A percentile compares a stretch with the other conserved stretches of the same genome.
These are phyloP conservation scores for Colletotrichum sp. DNA, from an alignment of 2,329 filamentous ascomycete genomes.

Conservation along the genomic window DNA sequence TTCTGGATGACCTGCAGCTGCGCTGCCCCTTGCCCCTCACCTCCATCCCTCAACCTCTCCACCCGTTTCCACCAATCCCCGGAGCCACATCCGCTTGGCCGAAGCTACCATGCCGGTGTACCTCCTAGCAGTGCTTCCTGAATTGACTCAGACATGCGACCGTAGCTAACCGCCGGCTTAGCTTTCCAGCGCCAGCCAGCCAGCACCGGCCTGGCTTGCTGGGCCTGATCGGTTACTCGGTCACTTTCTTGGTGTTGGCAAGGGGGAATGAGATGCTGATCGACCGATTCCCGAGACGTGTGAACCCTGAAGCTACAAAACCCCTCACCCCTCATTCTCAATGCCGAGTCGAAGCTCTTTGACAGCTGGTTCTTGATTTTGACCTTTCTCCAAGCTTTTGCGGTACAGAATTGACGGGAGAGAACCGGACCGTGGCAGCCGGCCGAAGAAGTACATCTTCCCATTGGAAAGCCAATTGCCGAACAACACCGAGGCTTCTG, in stretches of 20 bases:
- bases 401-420: not conserved
- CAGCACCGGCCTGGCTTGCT: not conserved
- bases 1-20: constrained; percentile 10
- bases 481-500: not conserved
- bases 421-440: not conserved
- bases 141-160: constrained; percentile 9
- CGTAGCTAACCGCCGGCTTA: not conserved
- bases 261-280: not conserved
- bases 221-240: not conserved
- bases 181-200: not conserved
- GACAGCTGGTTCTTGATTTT: not conserved
- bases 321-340: constrained; percentile 8
- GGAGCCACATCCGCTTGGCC: constrained; percentile 4
- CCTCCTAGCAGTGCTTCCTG: not conserved
- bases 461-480: not conserved
- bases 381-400: not conserved
- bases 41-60: not conserved
- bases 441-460: not conserved
- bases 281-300: not conserved
- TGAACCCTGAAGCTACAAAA: constrained; percentile 17
- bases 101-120: not conserved
- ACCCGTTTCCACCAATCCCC: constrained; percentile 15
- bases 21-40: not conserved
- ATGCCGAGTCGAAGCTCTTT: not conserved
- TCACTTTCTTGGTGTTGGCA: not conserved